phyloP scores from a whole-genome alignment of 768 basidiomycete genomes.

The Mycena epipterygia region DNA sequence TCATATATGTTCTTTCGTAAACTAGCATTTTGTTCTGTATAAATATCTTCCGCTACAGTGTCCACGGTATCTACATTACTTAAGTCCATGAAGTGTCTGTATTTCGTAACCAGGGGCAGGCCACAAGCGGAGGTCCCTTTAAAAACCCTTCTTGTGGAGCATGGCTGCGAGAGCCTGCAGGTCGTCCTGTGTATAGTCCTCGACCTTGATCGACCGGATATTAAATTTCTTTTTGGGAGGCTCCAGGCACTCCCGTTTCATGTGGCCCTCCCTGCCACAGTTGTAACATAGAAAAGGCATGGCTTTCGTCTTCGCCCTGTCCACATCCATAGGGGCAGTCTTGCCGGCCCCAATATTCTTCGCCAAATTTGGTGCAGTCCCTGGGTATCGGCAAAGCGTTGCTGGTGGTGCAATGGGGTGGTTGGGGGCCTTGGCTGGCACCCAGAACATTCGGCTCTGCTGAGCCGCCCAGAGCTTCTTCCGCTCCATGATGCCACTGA shows the following conservation, averaged over 20 bases:
- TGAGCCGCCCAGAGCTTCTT: no score
- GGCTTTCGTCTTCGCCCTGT: no score
- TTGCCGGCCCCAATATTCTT: no score
- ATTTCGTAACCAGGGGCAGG: neutral
- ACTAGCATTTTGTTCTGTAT: neutral
- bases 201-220: neutral
- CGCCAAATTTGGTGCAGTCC: no score
- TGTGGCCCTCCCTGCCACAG: constrained; percentile 12
- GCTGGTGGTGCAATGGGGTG: no score
- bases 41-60: no score
- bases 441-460: no score
- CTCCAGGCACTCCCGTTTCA: constrained; percentile 9
- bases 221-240: constrained; percentile 1
- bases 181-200: neutral
- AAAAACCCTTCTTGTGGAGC: constrained; percentile 7
- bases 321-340: no score
- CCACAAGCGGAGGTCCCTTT: neutral
- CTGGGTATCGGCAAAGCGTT: no score
- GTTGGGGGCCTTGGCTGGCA: no score
- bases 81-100: neutral
- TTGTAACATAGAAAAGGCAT: constrained; percentile 6
- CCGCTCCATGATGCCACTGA: no score
- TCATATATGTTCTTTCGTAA: neutral
- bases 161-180: neutral
- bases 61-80: no score